Conservation (phyloP, 2,329 filamentous ascomycete species). For the Sclerotinia glacialis region DNA sequence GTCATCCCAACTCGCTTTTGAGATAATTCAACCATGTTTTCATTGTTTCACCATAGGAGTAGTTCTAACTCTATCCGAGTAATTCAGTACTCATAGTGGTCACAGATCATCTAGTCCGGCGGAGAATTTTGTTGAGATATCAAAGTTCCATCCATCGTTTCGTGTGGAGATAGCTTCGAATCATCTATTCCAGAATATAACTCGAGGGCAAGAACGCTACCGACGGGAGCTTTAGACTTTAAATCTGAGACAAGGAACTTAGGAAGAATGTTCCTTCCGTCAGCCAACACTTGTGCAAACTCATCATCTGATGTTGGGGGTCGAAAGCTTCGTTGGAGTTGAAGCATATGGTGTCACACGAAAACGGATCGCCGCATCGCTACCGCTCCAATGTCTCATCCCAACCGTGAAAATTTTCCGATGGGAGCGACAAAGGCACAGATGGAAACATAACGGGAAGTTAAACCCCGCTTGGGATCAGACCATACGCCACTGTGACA, state of each 20-base stretch:
- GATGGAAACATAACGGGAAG: slow-evolving; percentile 10
- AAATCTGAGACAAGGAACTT: slow-evolving; percentile 19
- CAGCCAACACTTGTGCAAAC: slow-evolving; percentile 4
- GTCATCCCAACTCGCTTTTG: slow-evolving; percentile 13
- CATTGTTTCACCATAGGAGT: slow-evolving; percentile 19
- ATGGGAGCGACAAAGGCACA: slow-evolving; percentile 13
- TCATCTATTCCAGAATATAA: not conserved
- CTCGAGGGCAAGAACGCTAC: slow-evolving; percentile 19
- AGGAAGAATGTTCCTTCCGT: slow-evolving; percentile 21
- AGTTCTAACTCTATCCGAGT: slow-evolving; percentile 12
- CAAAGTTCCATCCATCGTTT: slow-evolving; percentile 15
- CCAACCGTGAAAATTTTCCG: slow-evolving; percentile 19
- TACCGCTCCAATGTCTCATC: slow-evolving; percentile 22
- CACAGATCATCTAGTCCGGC: slow-evolving; percentile 1
- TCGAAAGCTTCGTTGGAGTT: not conserved
- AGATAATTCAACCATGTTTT: slow-evolving; percentile 15
- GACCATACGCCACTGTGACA: slow-evolving; percentile 13
- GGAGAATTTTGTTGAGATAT: slow-evolving; percentile 17
- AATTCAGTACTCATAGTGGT: not conserved
- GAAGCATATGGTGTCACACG: slow-evolving; percentile 17
- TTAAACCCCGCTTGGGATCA: slow-evolving; percentile 20
- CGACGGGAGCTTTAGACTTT: slow-evolving; percentile 13
- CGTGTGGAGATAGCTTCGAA: slow-evolving; percentile 3
- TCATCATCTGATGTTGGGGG: not conserved
- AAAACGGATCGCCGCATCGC: slow-evolving; percentile 16